Evolutionary conservation across 495 filamentous ascomycete species (phyloP).

Genomic region (Neurospora sp.): DNA sequence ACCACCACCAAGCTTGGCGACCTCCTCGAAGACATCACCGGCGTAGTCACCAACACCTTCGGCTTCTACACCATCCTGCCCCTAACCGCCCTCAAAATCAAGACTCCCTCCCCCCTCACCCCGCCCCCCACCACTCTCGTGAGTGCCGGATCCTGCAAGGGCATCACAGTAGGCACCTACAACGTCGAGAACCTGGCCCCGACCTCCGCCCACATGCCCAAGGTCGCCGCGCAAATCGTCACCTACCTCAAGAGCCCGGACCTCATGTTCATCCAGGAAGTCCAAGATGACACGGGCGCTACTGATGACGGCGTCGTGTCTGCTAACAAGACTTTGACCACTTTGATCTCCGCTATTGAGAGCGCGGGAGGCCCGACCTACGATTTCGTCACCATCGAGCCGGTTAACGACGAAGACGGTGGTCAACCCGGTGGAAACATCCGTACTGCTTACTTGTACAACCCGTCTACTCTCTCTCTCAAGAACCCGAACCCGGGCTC

Average conservation of each 20-base stretch:
- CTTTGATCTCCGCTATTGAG: conserved; percentile 33
- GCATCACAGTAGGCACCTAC: conserved; percentile 46
- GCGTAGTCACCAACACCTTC: conserved; percentile 45
- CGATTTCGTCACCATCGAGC: conserved; percentile 38
- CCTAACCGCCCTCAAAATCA: conserved; percentile 35
- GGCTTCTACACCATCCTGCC: conserved; percentile 54
- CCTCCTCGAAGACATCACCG: conserved; percentile 44
- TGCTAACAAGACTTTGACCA: conserved; percentile 36
- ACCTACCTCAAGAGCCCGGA: conserved; percentile 42
- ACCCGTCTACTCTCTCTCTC: conserved; percentile 36
- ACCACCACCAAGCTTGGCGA: conserved; percentile 46
- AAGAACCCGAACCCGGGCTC: conserved; percentile 37
- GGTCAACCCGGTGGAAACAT: conserved; percentile 56
- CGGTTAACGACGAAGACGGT: conserved; percentile 41
- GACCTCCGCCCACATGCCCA: conserved; percentile 30
- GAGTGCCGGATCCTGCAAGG: conserved; percentile 35
- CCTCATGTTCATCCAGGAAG: conserved; percentile 49
- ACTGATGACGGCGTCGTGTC: conserved; percentile 40
- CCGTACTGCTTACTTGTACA: conserved; percentile 52
- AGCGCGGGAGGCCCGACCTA: conserved; percentile 30
- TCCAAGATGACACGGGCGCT: conserved; percentile 49
- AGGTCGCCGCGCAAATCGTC: conserved; percentile 45
- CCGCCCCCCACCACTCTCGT: conserved; percentile 32
- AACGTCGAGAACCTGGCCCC: conserved; percentile 53
- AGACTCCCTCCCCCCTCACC: conserved; percentile 23